phyloP scores from a whole-genome alignment of 1,284 basidiomycete species.

The Austroboletus niveus region DNA sequence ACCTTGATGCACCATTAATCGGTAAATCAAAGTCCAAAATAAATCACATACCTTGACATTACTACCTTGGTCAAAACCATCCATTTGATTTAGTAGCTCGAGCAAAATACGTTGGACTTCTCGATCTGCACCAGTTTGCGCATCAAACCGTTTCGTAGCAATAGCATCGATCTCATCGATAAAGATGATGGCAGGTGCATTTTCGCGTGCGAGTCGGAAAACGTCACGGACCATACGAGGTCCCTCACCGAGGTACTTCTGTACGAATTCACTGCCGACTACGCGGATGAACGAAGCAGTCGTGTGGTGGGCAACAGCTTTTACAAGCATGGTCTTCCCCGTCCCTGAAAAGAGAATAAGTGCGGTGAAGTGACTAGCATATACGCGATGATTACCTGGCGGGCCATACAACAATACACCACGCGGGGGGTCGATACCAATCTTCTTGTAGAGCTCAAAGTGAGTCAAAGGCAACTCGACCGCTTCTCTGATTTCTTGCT shows the following conservation, averaged over 20 bases:
- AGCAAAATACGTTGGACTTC: conserved; percentile 99
- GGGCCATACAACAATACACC: conserved; percentile 85
- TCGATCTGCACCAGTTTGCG: conserved; percentile 97
- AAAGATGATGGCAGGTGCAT: conserved; percentile 98
- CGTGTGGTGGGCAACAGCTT: conserved; percentile 97
- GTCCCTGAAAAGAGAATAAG: conserved; percentile 61
- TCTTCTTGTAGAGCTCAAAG: conserved; percentile 98
- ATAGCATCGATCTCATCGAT: conserved; percentile 99
- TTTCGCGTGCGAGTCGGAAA: conserved; percentile 96
- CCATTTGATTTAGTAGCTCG: conserved; percentile 99
- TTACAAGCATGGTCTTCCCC: conserved; percentile 99
- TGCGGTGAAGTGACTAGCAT: neutral
- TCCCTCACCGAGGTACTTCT: conserved; percentile 99
- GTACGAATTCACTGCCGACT: conserved; percentile 97
- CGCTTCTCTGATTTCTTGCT: conserved; percentile 98
- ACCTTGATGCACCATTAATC: conserved; percentile 53
- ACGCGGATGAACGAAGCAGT: conserved; percentile 98
- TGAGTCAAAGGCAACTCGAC: conserved; percentile 98
- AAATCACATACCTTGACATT: conserved; percentile 84
- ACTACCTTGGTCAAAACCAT: conserved; percentile 98
- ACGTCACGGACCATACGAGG: conserved; percentile 99
- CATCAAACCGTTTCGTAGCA: conserved; percentile 99
- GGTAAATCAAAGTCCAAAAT: neutral
- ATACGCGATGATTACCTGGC: conserved; percentile 49
- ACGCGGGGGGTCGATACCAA: conserved; percentile 96